These are phyloP conservation scores for Hysterium pulicare DNA, from an alignment of 2,329 filamentous ascomycete species.

Conservation along the genomic window DNA sequence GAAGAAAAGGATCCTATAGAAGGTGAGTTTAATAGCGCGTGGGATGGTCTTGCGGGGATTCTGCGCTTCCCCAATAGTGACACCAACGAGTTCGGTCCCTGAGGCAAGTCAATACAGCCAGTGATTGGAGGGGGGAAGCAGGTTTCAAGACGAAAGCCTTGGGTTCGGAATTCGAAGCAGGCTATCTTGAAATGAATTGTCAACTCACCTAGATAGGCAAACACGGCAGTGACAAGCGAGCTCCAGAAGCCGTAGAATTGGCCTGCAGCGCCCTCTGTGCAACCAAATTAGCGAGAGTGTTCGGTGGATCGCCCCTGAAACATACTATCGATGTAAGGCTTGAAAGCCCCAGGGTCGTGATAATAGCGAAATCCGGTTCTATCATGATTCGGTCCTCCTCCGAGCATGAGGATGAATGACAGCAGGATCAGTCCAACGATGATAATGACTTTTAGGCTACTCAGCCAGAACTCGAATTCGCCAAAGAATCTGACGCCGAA, in stretches of 20 bases:
- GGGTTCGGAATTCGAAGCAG: background rate
- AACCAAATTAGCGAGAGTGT: constrained; percentile 1
- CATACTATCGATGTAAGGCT: constrained; percentile 32
- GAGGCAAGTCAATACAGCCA: no score
- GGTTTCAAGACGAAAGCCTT: no score
- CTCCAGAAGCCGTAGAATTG: constrained; percentile 56
- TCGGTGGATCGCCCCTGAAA: background rate
- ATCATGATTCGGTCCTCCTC: constrained; percentile 38
- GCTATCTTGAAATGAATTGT: background rate
- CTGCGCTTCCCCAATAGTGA: constrained; percentile 75
- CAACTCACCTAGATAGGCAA: constrained; percentile 67
- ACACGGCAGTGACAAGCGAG: constrained; percentile 71
- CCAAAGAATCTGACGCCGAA: constrained; percentile 57
- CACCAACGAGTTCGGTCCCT: constrained; percentile 66
- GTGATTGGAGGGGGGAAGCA: no score
- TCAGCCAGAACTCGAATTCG: constrained; percentile 50
- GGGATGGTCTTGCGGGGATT: constrained; percentile 76
- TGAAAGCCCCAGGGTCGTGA: constrained; percentile 45
- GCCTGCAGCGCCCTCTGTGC: constrained; percentile 25
- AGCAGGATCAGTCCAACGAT: constrained; percentile 47
- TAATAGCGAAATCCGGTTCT: constrained; percentile 47
- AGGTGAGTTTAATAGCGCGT: constrained; percentile 74
- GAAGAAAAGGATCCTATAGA: constrained; percentile 79
- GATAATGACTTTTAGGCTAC: constrained; percentile 45
- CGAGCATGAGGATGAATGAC: constrained; percentile 43